A percentile compares a stretch with the other conserved stretches of the same genome.
Evolutionary conservation across 768 basidiomycete species (phyloP).

Genomic region (Strobilomyces confusus): DNA sequence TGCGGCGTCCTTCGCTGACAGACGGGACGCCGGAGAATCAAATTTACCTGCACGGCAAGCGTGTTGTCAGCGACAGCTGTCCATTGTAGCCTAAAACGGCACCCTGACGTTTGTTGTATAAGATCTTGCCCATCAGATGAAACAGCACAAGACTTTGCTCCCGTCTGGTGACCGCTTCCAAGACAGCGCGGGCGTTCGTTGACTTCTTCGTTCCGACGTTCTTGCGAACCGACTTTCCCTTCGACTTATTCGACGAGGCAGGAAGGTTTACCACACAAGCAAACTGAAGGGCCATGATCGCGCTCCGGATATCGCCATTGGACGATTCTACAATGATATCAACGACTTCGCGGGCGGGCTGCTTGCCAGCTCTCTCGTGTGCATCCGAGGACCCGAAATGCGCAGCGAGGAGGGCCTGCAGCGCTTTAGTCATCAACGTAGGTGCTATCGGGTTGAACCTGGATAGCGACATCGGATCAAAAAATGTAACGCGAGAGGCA

Average conservation of each 20-base stretch:
- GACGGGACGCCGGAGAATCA: conserved; percentile 55
- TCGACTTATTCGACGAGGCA: conserved; percentile 12
- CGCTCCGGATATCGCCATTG: conserved; percentile 90
- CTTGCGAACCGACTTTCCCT: conserved; percentile 32
- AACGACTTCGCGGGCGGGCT: conserved; percentile 61
- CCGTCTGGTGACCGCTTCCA: conserved; percentile 75
- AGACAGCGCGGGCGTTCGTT: conserved; percentile 32
- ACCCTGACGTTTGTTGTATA: conserved; percentile 86
- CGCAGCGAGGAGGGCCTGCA: conserved; percentile 52
- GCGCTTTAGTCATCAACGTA: conserved; percentile 77
- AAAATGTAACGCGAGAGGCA: not conserved
- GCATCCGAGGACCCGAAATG: conserved; percentile 40
- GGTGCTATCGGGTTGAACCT: conserved; percentile 93
- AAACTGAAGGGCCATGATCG: conserved; percentile 92
- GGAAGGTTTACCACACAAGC: conserved; percentile 49
- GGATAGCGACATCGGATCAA: conserved; percentile 4
- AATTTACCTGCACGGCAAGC: conserved; percentile 59
- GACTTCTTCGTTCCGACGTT: conserved; percentile 16
- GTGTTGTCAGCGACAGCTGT: conserved; percentile 1
- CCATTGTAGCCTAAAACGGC: not conserved
- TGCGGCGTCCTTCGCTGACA: conserved; percentile 59
- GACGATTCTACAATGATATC: conserved; percentile 75
- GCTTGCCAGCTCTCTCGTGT: conserved; percentile 16
- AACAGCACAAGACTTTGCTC: conserved; percentile 89
- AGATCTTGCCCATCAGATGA: conserved; percentile 87